These are phyloP conservation scores for Grigorovia jiainica DNA, from an alignment of 805 yeast genomes.

Conservation along the genomic window DNA sequence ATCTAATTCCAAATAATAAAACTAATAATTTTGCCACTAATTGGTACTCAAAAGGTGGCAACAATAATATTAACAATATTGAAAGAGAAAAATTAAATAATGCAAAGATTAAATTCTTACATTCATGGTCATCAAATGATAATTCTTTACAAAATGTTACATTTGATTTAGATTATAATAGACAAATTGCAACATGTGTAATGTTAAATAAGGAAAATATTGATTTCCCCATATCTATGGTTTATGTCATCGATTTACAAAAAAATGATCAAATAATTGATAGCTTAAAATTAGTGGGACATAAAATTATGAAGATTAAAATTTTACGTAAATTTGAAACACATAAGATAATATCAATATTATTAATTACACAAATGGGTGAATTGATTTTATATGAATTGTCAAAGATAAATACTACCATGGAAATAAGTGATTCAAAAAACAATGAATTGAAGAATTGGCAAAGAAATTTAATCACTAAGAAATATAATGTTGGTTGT, in stretches of 20 bases:
- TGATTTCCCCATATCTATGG: neutral
- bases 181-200: neutral
- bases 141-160: neutral
- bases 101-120: neutral
- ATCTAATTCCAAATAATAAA: neutral
- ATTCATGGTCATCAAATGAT: neutral
- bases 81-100: neutral
- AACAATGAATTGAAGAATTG: neutral
- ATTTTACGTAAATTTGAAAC: conserved; percentile 11
- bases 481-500: conserved; percentile 14
- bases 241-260: conserved; percentile 3
- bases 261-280: conserved; percentile 11
- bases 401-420: too few species aligned
- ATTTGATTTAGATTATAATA: conserved; percentile 4
- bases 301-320: conserved; percentile 9
- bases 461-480: conserved; percentile 14
- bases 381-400: conserved; percentile 19
- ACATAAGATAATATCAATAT: conserved; percentile 9
- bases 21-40: conserved; percentile 1
- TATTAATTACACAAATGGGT: conserved; percentile 17
- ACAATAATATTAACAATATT: neutral
- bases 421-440: too few species aligned
- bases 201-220: too few species aligned
- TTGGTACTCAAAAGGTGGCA: conserved; percentile 2
- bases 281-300: conserved; percentile 16